Percentiles rank a stretch among this genome's conserved stretches.
Conservation (phyloP, 441 rosid species). For the Macaranga tanarius region DNA sequence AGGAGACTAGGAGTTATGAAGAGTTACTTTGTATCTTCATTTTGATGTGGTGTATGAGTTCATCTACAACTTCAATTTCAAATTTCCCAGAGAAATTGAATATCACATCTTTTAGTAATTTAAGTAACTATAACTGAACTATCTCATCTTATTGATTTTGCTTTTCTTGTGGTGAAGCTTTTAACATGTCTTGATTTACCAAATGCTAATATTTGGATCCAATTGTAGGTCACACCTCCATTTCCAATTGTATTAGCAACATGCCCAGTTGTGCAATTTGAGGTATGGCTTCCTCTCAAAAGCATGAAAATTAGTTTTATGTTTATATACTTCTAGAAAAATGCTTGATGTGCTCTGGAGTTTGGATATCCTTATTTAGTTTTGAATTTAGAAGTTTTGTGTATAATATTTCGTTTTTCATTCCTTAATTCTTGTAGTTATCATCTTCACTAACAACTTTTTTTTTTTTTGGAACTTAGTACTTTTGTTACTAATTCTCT, state of each 20-base stretch:
- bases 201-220: conserved; percentile 32
- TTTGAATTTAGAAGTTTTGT: not conserved
- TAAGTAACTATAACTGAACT: not conserved
- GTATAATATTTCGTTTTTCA: not conserved
- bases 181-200: not conserved
- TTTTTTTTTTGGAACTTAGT: not conserved
- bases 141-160: not conserved
- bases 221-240: conserved; percentile 73
- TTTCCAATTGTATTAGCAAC: conserved; percentile 63
- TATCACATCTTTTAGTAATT: not conserved
- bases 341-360: not conserved
- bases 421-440: not conserved
- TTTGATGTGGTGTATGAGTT: not conserved
- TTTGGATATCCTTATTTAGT: not conserved
- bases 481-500: not conserved
- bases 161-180: not conserved
- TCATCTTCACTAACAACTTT: conserved; percentile 1
- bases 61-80: not conserved
- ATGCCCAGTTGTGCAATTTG: conserved; percentile 68
- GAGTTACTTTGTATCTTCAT: not conserved
- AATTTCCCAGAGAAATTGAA: not conserved
- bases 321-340: conserved; percentile 3
- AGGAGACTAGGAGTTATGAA: not conserved
- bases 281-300: conserved; percentile 44
- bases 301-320: conserved; percentile 5